These are phyloP conservation scores for Linnemannia elongata DNA, from an alignment of 192 early-diverging fungal species.

Conservation along the genomic window DNA sequence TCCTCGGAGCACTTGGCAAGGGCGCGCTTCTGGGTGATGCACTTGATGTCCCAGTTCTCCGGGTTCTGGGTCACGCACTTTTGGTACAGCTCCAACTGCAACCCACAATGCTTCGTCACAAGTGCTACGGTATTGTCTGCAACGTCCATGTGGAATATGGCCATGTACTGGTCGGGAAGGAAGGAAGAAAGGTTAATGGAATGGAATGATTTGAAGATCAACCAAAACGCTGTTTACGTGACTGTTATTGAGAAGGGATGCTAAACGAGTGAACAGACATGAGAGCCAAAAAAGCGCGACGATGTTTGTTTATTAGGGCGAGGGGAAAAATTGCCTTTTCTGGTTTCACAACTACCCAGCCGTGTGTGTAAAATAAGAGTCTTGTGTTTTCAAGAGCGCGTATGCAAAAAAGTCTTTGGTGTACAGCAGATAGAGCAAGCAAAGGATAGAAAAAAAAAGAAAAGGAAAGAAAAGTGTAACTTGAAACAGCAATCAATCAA, in stretches of 20 bases:
- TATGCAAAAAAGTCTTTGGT: too few species aligned
- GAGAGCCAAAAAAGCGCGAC: background rate
- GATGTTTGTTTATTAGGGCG: background rate
- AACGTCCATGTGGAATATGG: constrained; percentile 60
- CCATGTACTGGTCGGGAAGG: constrained; percentile 14
- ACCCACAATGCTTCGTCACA: constrained; percentile 70
- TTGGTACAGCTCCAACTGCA: constrained; percentile 68
- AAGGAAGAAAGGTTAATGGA: constrained; percentile 1
- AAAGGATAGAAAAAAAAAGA: too few species aligned
- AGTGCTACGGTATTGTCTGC: constrained; percentile 67
- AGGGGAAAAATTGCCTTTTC: background rate
- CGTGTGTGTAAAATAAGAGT: too few species aligned
- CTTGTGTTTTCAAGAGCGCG: too few species aligned
- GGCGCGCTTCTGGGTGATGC: constrained; percentile 66
- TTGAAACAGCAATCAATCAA: background rate
- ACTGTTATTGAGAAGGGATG: background rate
- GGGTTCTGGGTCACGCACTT: constrained; percentile 68
- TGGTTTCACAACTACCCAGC: too few species aligned
- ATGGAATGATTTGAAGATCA: background rate
- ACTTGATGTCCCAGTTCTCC: constrained; percentile 67
- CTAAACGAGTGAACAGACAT: background rate
- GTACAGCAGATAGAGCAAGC: too few species aligned
- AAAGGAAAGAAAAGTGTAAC: too few species aligned
- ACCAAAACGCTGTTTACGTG: background rate
- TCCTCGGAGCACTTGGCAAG: constrained; percentile 71